Conservation (phyloP, 495 filamentous ascomycete species). For the Evansstolkia leycettana region DNA sequence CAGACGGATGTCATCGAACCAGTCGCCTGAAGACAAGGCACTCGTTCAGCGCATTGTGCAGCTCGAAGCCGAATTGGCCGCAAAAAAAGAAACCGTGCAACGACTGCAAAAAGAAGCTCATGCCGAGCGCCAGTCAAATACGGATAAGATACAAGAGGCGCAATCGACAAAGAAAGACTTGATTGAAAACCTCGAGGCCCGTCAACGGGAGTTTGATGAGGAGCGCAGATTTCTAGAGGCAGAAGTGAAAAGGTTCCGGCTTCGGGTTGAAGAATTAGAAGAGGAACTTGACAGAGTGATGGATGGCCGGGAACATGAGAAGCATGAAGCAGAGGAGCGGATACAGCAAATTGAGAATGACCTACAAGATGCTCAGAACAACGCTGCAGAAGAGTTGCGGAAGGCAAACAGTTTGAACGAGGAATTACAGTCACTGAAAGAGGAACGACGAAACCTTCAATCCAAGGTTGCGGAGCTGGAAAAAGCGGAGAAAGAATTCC, state of each 20-base stretch:
- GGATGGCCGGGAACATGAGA: constrained; percentile 73
- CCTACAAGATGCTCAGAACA: constrained; percentile 46
- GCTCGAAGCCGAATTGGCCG: constrained; percentile 65
- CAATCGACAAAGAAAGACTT: constrained; percentile 90
- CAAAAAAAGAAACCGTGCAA: constrained; percentile 49
- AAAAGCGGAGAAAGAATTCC: constrained; percentile 25
- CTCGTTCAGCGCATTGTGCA: constrained; percentile 58
- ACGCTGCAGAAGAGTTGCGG: constrained; percentile 42
- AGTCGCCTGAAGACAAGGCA: constrained; percentile 50
- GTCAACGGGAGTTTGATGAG: constrained; percentile 74
- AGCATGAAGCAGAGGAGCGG: constrained; percentile 51
- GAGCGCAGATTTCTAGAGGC: constrained; percentile 70
- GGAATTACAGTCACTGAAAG: constrained; percentile 38
- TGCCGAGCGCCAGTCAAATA: constrained; percentile 51
- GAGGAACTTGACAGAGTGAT: constrained; percentile 78
- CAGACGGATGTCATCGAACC: constrained; percentile 53
- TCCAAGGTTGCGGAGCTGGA: constrained; percentile 38
- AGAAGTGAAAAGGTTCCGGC: constrained; percentile 62
- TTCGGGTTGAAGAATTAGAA: constrained; percentile 72
- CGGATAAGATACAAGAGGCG: constrained; percentile 61
- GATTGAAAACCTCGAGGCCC: constrained; percentile 84
- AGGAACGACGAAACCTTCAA: constrained; percentile 34
- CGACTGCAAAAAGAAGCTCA: constrained; percentile 50
- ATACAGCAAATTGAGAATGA: constrained; percentile 59
- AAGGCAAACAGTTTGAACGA: constrained; percentile 44